Percentiles rank a stretch among this genome's conserved stretches.
Conservation (phyloP, 257 asterid species). For the Capsicum rhomboideum region DNA sequence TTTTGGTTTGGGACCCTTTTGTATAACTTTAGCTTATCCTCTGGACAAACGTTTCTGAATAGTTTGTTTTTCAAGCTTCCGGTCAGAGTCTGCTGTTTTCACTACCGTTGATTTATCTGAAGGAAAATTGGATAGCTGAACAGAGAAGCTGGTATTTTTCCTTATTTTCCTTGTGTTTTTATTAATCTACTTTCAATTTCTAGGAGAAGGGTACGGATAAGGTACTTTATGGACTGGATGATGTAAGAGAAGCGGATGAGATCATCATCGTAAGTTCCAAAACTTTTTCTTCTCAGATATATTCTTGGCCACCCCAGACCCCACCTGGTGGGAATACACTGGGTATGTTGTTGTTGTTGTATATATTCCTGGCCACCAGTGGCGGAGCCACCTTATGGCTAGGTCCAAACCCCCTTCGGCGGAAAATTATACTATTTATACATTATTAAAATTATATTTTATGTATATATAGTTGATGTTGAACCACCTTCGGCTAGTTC, state of each 20-base stretch:
- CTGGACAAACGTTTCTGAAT: not conserved
- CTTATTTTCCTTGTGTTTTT: slow-evolving; percentile 1
- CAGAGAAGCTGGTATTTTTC: not conserved
- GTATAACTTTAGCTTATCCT: not conserved
- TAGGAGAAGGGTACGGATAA: slow-evolving; percentile 56
- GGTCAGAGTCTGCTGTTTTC: not conserved
- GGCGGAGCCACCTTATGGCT: no score
- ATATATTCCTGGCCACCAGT: no score
- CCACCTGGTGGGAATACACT: no score
- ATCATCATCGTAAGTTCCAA: slow-evolving; percentile 47
- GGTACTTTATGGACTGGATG: slow-evolving; percentile 63
- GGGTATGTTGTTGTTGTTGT: no score
- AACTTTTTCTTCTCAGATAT: not conserved
- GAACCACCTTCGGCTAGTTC: no score
- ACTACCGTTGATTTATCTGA: not conserved
- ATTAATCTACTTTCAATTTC: slow-evolving; percentile 5
- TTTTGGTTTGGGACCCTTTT: not conserved
- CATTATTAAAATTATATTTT: no score
- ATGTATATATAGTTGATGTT: no score
- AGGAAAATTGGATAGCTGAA: not conserved
- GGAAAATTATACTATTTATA: no score
- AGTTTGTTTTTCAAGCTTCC: not conserved
- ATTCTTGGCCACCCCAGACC: not conserved
- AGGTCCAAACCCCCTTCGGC: no score
- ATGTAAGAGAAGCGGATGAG: slow-evolving; percentile 54